Percentiles rank a stretch among this genome's conserved stretches.
Evolutionary conservation across 2,329 filamentous ascomycete genomes (phyloP).

Genomic region (Drechslerella dactyloides): DNA sequence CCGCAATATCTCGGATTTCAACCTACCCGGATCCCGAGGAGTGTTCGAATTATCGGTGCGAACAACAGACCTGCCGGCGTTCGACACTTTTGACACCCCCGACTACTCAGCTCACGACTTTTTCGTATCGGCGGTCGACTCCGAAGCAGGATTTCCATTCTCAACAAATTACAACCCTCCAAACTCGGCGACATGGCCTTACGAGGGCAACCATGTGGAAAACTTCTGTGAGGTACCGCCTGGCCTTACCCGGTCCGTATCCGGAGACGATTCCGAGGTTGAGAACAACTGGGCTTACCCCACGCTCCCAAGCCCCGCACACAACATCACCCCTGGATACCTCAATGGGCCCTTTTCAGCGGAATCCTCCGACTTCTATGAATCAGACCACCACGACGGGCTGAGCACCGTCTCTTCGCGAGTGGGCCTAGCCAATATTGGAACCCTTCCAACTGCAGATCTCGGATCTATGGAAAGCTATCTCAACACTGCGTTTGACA

Average conservation of each 20-base stretch:
- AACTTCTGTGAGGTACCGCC: conserved; percentile 55
- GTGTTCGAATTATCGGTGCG: conserved; percentile 60
- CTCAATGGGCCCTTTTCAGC: conserved; percentile 56
- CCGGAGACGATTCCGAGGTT: conserved; percentile 71
- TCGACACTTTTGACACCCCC: conserved; percentile 53
- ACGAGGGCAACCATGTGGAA: conserved; percentile 60
- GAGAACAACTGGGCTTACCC: conserved; percentile 64
- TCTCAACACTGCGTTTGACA: conserved; percentile 42
- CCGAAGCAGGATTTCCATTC: conserved; percentile 56
- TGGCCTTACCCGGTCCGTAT: conserved; percentile 68
- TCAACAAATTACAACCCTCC: conserved; percentile 62
- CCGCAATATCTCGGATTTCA: conserved; percentile 60
- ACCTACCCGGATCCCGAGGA: conserved; percentile 65
- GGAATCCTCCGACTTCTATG: conserved; percentile 58
- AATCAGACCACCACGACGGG: conserved; percentile 57
- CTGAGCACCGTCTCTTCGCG: conserved; percentile 61
- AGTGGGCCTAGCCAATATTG: conserved; percentile 61
- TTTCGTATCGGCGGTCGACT: conserved; percentile 54
- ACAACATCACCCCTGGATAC: conserved; percentile 57
- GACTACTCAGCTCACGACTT: conserved; percentile 54
- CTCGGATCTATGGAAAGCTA: conserved; percentile 50
- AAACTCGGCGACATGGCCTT: conserved; percentile 65
- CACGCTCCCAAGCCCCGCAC: conserved; percentile 58
- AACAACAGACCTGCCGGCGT: conserved; percentile 55
- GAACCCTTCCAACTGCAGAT: conserved; percentile 26